Conservation (phyloP, 257 asterid genomes). For the Cordia subcordata region DNA sequence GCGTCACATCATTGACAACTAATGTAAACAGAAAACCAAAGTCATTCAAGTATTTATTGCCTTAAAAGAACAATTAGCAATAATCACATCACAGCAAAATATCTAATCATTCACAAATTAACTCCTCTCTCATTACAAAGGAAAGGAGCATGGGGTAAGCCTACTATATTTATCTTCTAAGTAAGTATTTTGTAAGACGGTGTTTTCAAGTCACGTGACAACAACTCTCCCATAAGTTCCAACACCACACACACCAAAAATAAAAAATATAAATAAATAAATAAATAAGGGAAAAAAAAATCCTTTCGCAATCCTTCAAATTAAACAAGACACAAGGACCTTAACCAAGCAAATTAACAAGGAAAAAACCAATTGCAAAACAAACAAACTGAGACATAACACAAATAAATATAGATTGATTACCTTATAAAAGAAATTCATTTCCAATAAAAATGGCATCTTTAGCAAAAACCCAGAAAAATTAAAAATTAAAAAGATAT, state of each 20-base stretch:
- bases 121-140: background rate
- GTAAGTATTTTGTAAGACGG: too few relatives aligned
- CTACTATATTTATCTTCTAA: too few relatives aligned
- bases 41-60: too few relatives aligned
- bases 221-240: too few relatives aligned
- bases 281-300: too few relatives aligned
- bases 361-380: background rate
- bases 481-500: background rate
- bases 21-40: background rate
- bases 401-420: background rate
- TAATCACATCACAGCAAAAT: background rate
- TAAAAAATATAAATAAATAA: too few relatives aligned
- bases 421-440: background rate
- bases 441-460: background rate
- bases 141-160: too few relatives aligned
- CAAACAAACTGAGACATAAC: background rate
- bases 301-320: too few relatives aligned
- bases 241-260: too few relatives aligned
- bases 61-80: background rate
- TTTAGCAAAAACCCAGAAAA: background rate
- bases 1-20: constrained; percentile 3
- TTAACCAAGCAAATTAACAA: background rate
- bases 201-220: too few relatives aligned
- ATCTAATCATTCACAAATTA: background rate
- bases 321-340: background rate